phyloP scores from a whole-genome alignment of 768 basidiomycete species.

The Tricholoma flavovirens region DNA sequence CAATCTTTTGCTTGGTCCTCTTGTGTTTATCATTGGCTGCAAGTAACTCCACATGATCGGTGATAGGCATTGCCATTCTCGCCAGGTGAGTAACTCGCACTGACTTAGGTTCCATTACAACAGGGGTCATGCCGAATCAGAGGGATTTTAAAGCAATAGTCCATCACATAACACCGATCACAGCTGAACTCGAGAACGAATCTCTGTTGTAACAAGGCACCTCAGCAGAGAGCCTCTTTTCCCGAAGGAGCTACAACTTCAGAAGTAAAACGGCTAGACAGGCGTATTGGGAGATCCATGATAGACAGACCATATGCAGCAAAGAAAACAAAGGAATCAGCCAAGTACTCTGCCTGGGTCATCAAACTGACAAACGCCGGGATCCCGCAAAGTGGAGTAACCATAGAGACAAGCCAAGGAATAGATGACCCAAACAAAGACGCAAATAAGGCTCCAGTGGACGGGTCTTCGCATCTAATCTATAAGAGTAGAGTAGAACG shows the following conservation, averaged over 20 bases:
- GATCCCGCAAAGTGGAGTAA: conserved; percentile 2
- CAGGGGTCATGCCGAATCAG: conserved; percentile 1
- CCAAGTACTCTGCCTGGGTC: conserved; percentile 7
- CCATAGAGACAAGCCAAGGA: conserved; percentile 10
- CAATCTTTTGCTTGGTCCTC: conserved; percentile 20
- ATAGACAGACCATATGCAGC: neutral
- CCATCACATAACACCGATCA: conserved; percentile 8
- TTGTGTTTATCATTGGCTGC: conserved; percentile 28
- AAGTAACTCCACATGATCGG: conserved; percentile 9
- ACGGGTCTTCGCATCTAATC: conserved; percentile 16
- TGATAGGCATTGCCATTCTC: conserved; percentile 14
- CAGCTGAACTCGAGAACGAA: conserved; percentile 47
- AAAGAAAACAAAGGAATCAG: conserved; percentile 5
- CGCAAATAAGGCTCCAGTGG: conserved; percentile 8
- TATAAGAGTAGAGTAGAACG: conserved; percentile 17
- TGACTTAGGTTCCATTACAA: conserved; percentile 5
- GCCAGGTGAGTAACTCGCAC: conserved; percentile 13
- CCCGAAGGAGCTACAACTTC: conserved; percentile 41
- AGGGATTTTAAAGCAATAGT: conserved; percentile 9
- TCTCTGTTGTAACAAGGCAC: conserved; percentile 41
- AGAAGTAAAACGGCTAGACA: conserved; percentile 16
- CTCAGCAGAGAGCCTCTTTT: conserved; percentile 13
- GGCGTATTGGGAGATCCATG: conserved; percentile 19
- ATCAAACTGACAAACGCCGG: conserved; percentile 1
- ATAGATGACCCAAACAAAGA: conserved; percentile 8